Conservation (phyloP, 176 grass and related monocot genomes). For the Elaeis guineensis region DNA sequence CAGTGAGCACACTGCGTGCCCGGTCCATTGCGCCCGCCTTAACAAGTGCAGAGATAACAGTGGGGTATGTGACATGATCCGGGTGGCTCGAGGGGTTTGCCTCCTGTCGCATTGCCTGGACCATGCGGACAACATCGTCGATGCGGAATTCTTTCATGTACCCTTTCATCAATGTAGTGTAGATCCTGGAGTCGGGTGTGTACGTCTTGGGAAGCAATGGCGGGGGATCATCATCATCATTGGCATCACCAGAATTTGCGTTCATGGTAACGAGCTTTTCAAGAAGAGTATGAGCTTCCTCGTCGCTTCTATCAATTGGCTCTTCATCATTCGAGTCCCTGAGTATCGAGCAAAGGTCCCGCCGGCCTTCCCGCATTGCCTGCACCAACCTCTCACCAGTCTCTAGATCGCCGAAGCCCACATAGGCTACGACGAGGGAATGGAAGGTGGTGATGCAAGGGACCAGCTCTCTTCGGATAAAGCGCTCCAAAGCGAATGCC, state of each 20-base stretch:
- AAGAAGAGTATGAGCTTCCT: slow-evolving; percentile 38
- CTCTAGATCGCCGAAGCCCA: slow-evolving; percentile 63
- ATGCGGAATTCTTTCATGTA: slow-evolving; percentile 79
- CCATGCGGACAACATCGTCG: slow-evolving; percentile 56
- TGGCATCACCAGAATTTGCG: background rate
- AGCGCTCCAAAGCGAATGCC: slow-evolving; percentile 30
- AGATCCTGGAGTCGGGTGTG: slow-evolving; percentile 52
- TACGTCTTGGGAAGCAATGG: slow-evolving; percentile 45
- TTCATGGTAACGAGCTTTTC: slow-evolving; percentile 37
- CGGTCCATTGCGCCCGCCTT: slow-evolving; percentile 42
- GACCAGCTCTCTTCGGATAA: slow-evolving; percentile 26
- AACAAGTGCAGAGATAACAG: slow-evolving; percentile 59
- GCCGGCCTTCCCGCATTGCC: slow-evolving; percentile 68
- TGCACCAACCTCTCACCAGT: slow-evolving; percentile 63
- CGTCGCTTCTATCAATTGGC: background rate
- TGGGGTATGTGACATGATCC: slow-evolving; percentile 70
- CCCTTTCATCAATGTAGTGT: slow-evolving; percentile 91
- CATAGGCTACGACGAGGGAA: slow-evolving; percentile 70
- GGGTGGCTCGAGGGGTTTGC: slow-evolving; percentile 48
- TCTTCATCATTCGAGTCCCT: slow-evolving; percentile 3
- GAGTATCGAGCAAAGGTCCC: slow-evolving; percentile 45
- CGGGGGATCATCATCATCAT: background rate
- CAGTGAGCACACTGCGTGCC: slow-evolving; percentile 39
- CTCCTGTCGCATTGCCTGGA: slow-evolving; percentile 55
- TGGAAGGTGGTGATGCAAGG: slow-evolving; percentile 67